Percentiles rank a stretch among this genome's conserved stretches.
phyloP scores from a whole-genome alignment of 2,329 filamentous ascomycete genomes.

The Exophiala calicioides region DNA sequence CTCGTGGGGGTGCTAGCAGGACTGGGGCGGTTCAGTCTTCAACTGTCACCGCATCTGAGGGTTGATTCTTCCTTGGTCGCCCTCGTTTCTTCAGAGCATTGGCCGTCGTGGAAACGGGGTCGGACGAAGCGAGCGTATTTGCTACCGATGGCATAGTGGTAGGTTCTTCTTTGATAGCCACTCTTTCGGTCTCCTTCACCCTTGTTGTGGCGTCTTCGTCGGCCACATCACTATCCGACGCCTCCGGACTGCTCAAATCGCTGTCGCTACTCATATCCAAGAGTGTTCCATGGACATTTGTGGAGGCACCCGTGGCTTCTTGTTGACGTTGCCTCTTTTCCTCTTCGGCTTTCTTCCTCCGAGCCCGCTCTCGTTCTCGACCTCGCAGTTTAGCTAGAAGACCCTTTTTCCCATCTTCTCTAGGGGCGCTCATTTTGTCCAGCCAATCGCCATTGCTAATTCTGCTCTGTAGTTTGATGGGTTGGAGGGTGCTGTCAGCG shows the following conservation, averaged over 20 bases:
- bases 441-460: slow-evolving; percentile 63
- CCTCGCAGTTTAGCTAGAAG: slow-evolving; percentile 30
- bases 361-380: slow-evolving; percentile 30
- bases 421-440: slow-evolving; percentile 62
- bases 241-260: slow-evolving; percentile 25
- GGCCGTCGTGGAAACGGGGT: not conserved
- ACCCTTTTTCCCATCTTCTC: slow-evolving; percentile 38
- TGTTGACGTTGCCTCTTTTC: slow-evolving; percentile 26
- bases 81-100: slow-evolving; percentile 22
- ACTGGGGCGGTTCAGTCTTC: slow-evolving; percentile 1
- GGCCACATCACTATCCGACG: slow-evolving; percentile 22
- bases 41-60: not conserved
- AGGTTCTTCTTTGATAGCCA: slow-evolving; percentile 22
- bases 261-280: slow-evolving; percentile 26
- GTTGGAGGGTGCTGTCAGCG: slow-evolving; percentile 43
- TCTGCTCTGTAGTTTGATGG: slow-evolving; percentile 54
- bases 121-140: not conserved
- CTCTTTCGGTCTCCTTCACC: not conserved
- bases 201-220: slow-evolving; percentile 11
- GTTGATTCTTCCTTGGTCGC: slow-evolving; percentile 19
- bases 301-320: slow-evolving; percentile 9
- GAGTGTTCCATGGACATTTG: slow-evolving; percentile 4
- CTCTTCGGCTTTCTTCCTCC: slow-evolving; percentile 31
- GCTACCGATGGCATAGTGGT: slow-evolving; percentile 2
- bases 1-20: not conserved